Percentiles rank a stretch among this genome's conserved stretches.
Conservation (phyloP, 139 green algal species). For the Edaphochlamys debaryana region DNA sequence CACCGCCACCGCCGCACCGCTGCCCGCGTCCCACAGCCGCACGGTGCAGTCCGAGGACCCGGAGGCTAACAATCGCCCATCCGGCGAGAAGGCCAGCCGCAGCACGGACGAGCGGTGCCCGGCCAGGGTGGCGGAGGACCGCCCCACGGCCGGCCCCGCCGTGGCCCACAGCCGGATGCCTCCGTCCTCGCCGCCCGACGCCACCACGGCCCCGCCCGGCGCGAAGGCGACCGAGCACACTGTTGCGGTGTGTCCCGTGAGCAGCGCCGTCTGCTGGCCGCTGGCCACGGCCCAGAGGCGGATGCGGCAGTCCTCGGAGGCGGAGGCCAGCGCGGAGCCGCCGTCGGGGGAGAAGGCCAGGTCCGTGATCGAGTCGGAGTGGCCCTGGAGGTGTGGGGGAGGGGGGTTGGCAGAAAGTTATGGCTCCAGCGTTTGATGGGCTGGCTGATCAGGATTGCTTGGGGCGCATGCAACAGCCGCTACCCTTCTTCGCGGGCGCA, state of each 20-base stretch:
- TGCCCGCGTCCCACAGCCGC: conserved; percentile 14
- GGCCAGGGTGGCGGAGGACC: neutral
- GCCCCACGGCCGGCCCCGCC: neutral
- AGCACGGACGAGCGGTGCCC: neutral
- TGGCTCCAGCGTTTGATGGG: too few relatives aligned
- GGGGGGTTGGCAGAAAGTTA: neutral
- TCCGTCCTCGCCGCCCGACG: conserved; percentile 6
- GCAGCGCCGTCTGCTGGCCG: neutral
- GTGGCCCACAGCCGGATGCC: conserved; percentile 13
- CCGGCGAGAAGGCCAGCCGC: neutral
- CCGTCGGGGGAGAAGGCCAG: neutral
- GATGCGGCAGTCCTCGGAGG: conserved; percentile 28
- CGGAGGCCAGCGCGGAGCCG: neutral
- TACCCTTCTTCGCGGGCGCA: neutral
- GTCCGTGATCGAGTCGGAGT: neutral
- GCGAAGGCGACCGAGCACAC: neutral
- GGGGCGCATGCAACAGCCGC: too few relatives aligned
- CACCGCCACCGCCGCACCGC: conserved; percentile 1
- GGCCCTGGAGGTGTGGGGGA: neutral
- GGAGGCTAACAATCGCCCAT: conserved; percentile 3
- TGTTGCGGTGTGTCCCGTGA: neutral
- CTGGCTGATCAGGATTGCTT: too few relatives aligned
- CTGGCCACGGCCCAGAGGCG: conserved; percentile 18
- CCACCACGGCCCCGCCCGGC: neutral
- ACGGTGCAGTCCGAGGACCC: conserved; percentile 10